Percentiles rank a stretch among this genome's conserved stretches.
Evolutionary conservation across 164 flowering plant species (phyloP).

Genomic region (Tinospora cordifolia): DNA sequence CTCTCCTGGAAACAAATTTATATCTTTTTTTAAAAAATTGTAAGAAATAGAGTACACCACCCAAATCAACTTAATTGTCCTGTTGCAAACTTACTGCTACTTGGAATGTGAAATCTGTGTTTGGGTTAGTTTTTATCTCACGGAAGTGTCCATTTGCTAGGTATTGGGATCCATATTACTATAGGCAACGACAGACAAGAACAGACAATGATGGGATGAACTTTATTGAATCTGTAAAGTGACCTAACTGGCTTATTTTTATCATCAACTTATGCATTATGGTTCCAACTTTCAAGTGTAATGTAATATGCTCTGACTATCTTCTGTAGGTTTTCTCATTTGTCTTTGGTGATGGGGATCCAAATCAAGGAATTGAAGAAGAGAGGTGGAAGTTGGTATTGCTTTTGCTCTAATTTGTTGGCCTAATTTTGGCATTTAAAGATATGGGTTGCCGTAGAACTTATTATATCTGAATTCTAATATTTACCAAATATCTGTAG

Average conservation of each 20-base stretch:
- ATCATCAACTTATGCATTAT: background rate
- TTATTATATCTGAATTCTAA: too few species aligned
- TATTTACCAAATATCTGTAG: too few species aligned
- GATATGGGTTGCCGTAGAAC: background rate
- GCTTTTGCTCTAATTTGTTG: conserved; percentile 35
- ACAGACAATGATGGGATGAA: conserved; percentile 60
- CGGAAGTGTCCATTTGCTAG: conserved; percentile 24
- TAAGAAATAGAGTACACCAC: background rate
- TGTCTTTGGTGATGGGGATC: conserved; percentile 99
- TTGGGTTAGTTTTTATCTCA: conserved; percentile 4
- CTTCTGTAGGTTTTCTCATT: conserved; percentile 79
- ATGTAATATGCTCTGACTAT: background rate
- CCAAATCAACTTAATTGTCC: background rate
- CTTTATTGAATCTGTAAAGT: conserved; percentile 86
- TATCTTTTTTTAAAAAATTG: background rate
- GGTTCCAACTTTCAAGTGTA: conserved; percentile 9
- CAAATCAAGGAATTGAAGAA: conserved; percentile 98
- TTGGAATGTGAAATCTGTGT: background rate
- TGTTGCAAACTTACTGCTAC: background rate
- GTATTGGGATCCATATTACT: conserved; percentile 96
- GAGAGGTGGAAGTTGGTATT: conserved; percentile 99
- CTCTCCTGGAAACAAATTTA: background rate
- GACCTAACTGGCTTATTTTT: conserved; percentile 7
- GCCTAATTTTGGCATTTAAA: background rate
- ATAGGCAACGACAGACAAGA: conserved; percentile 49